Percentiles rank a stretch among this genome's conserved stretches.
Evolutionary conservation across 129 eudicot species (phyloP).

Genomic region (Helianthus tuberosus): DNA sequence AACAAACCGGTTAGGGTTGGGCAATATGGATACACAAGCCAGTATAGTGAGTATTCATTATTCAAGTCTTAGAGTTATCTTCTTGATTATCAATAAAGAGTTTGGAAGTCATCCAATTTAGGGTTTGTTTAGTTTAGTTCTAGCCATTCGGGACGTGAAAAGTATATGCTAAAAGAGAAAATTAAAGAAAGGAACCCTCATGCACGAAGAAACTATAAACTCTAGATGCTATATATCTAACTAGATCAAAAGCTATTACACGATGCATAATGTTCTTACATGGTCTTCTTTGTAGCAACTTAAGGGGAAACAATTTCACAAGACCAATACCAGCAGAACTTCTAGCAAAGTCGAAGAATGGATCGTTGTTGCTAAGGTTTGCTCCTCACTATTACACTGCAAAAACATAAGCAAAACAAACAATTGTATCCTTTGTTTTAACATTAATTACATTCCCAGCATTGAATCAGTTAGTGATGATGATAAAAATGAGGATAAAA

Average conservation of each 20-base stretch:
- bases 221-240: too few relatives aligned
- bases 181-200: too few relatives aligned
- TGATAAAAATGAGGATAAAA: background rate
- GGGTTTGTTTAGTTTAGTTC: too few relatives aligned
- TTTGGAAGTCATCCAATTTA: too few relatives aligned
- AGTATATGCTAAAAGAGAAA: too few relatives aligned
- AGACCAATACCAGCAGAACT: conserved; percentile 33
- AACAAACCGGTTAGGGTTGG: too few relatives aligned
- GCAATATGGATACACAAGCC: too few relatives aligned
- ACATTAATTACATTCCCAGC: background rate
- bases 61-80: too few relatives aligned
- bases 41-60: too few relatives aligned
- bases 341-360: conserved; percentile 21
- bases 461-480: background rate
- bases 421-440: background rate
- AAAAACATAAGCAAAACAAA: conserved; percentile 1
- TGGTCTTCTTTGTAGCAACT: conserved; percentile 17
- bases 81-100: too few relatives aligned
- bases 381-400: background rate
- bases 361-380: conserved; percentile 24
- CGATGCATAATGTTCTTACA: background rate
- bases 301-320: conserved; percentile 31
- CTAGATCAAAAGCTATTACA: background rate
- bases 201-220: too few relatives aligned
- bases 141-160: too few relatives aligned